phyloP scores from a whole-genome alignment of 2,329 filamentous ascomycete species.

The Reticulascus tulasneorum region DNA sequence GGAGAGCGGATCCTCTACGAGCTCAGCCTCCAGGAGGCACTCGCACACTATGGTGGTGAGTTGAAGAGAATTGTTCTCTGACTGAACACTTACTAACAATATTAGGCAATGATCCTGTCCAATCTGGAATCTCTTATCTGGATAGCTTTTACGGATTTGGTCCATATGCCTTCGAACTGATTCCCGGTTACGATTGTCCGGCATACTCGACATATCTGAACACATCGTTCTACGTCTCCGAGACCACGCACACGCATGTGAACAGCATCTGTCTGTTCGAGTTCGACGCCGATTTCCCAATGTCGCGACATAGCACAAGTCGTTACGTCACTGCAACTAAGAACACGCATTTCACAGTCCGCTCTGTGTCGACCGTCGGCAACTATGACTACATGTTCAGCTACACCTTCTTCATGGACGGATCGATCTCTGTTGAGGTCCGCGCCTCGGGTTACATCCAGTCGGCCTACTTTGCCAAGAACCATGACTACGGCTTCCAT shows the following conservation, averaged over 20 bases:
- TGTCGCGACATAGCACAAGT: constrained; percentile 42
- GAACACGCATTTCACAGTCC: constrained; percentile 41
- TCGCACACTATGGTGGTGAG: constrained; percentile 57
- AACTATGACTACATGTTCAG: constrained; percentile 53
- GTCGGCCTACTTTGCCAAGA: constrained; percentile 39
- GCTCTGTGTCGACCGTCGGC: constrained; percentile 45
- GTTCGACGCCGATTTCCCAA: constrained; percentile 42
- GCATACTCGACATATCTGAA: constrained; percentile 46
- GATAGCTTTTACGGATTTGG: constrained; percentile 47
- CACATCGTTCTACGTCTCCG: constrained; percentile 38
- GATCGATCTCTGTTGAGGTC: constrained; percentile 46
- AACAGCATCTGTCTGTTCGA: constrained; percentile 56
- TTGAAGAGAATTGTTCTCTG: constrained; percentile 47
- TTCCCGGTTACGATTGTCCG: constrained; percentile 50
- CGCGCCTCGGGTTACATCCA: constrained; percentile 53
- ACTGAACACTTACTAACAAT: neutral
- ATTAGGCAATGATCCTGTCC: constrained; percentile 38
- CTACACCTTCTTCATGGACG: constrained; percentile 49
- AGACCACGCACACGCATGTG: constrained; percentile 38
- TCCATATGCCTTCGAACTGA: constrained; percentile 37
- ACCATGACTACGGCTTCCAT: constrained; percentile 44
- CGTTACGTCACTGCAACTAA: constrained; percentile 40
- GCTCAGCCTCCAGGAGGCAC: constrained; percentile 50
- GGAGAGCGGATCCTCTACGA: constrained; percentile 54
- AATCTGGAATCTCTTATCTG: constrained; percentile 45